Evolutionary conservation across 768 basidiomycete genomes (phyloP).

Genomic region (Gloeostereum incarnatum): DNA sequence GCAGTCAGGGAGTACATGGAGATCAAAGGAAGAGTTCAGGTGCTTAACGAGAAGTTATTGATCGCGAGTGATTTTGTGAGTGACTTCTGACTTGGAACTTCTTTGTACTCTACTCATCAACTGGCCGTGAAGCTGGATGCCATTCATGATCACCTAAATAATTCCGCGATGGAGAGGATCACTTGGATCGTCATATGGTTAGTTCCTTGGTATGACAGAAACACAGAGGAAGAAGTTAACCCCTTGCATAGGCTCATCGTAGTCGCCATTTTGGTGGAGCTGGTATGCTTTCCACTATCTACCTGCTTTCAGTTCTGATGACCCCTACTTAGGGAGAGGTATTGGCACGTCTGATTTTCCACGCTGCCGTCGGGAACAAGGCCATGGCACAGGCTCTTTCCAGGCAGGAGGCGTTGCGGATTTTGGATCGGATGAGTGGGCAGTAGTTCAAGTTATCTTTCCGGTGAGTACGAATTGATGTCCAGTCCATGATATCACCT

Average conservation of each 20-base stretch:
- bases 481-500: too few relatives aligned
- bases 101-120: constrained; percentile 2
- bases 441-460: too few relatives aligned
- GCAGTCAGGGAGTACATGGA: constrained; percentile 95
- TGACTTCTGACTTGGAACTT: constrained; percentile 7
- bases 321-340: constrained; percentile 57
- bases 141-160: constrained; percentile 90
- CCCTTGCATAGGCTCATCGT: constrained; percentile 67
- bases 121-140: constrained; percentile 29
- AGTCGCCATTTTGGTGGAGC: constrained; percentile 81
- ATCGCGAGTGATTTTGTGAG: constrained; percentile 85
- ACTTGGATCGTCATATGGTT: constrained; percentile 51
- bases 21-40: constrained; percentile 73
- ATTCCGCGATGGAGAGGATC: constrained; percentile 83
- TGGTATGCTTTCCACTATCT: constrained; percentile 34
- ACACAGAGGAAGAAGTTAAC: constrained; percentile 12
- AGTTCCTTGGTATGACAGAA: constrained; percentile 14
- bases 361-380: constrained; percentile 34
- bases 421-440: constrained; percentile 31
- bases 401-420: constrained; percentile 28
- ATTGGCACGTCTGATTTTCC: constrained; percentile 65
- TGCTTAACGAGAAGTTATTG: constrained; percentile 80
- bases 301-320: constrained; percentile 1
- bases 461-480: too few relatives aligned
- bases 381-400: constrained; percentile 13